Evolutionary conservation across 2,329 filamentous ascomycete species (phyloP), one percentile per base, ranked within the genome.

Genomic region (Pseudopithomyces chartarum): DNA sequence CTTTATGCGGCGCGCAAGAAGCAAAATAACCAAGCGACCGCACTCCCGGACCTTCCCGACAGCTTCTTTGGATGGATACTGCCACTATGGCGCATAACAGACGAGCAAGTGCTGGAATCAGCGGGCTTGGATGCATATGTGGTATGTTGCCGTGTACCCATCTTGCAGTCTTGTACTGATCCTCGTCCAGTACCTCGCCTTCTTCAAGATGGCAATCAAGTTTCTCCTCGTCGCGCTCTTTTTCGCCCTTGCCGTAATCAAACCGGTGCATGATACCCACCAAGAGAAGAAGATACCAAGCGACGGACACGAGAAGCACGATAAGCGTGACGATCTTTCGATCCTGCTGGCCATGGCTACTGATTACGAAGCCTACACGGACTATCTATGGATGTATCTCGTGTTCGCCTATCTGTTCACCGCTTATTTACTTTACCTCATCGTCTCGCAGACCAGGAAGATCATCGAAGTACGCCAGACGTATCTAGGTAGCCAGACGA

Each of bases 331-430:
- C 29, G 49, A 52, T 29, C 69, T 68, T 19, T 69, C 64, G 6
- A 54, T 55, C 6, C 66, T 69, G 59, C 52, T 56, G 11, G 54
- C 61, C 1, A 62, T 69, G 23, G 57, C 61, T 11, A 54, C 64
- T 19, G 69, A 73, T 68, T 76, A 73, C 56, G 70, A 74, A 74
- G 73, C 75, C 55, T 76, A 79, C 53, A 80, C 76, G 15, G 80
- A 81, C 55, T 97, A 93, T 67, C 79, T 97, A 1, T 97, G 94
- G 92, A 90, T 94, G 68, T 97, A 98, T 70, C 85, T 97, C 13
- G 82, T 90, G n/a, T 99, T 99, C 67, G 91, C 92, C 1, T 99
- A 97, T 79, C 83, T 98, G 49, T 99, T 98, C 75, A 94, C 90
- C 6, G 86, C 81, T 1, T 78, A 98, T 40, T 90, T 91, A 0